These are phyloP conservation scores for Cornus controversa DNA, from an alignment of 148 eudicot genomes.

Conservation along the genomic window DNA sequence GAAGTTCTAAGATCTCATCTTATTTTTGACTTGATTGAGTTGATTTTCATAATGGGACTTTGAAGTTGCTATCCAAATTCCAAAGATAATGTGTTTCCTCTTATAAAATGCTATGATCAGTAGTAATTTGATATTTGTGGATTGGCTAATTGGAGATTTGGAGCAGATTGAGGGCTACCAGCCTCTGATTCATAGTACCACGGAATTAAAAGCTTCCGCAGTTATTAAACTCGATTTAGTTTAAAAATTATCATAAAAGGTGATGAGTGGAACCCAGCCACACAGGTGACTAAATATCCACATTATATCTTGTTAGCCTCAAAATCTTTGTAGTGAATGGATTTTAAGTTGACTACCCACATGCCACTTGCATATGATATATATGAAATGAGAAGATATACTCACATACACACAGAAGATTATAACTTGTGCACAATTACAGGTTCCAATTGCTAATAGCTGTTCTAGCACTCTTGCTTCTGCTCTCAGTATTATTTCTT, in stretches of 20 bases:
- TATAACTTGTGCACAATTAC: neutral
- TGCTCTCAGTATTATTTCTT: neutral
- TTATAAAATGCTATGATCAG: neutral
- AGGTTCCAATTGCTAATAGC: neutral
- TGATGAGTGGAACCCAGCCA: neutral
- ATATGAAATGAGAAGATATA: neutral
- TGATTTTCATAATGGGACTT: neutral
- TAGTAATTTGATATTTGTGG: neutral
- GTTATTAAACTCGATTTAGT: neutral
- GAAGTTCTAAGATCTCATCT: neutral
- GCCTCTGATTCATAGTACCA: neutral
- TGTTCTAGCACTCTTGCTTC: conserved; percentile 3
- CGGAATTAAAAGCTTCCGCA: neutral
- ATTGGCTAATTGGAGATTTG: neutral
- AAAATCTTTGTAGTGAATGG: neutral
- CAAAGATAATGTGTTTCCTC: too few relatives aligned
- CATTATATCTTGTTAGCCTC: neutral
- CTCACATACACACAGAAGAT: neutral
- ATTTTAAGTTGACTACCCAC: neutral
- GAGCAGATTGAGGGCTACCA: neutral
- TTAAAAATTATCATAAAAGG: neutral
- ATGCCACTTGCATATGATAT: neutral
- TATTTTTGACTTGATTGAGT: neutral
- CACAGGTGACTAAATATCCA: neutral
- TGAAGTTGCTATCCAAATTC: neutral